Evolutionary conservation across 371 early-diverging fungal genomes (phyloP), one percentile per base, ranked within the genome.

Genomic region (Lichtheimia hyalospora): DNA sequence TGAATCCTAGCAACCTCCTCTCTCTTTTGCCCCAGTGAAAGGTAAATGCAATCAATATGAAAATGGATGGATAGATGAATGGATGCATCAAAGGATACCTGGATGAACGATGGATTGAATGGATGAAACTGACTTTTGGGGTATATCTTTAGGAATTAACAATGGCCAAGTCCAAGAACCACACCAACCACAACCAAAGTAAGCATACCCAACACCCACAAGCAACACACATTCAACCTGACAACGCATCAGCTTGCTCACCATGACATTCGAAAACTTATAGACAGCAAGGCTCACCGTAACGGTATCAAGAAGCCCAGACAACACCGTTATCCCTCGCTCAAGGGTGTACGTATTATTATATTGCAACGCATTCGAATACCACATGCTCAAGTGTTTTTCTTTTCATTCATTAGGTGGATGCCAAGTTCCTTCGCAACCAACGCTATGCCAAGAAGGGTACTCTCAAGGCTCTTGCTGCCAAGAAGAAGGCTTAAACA

Each of bases 341-440:
- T 88, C 70, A 93, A 92, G 88, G 96, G 97, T 79, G 97, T 90
- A 84, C 63, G 87, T 76, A 61, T 50, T 21, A n/a, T n/a, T n/a
- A n/a, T n/a, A n/a, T n/a, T n/a, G 2, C 5, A 7, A n/a, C 6
- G 44, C 44, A 44, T 24, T 15, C 25, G 54, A 25, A 40, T 46
- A n/a, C 46, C 5, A n/a, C n/a, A 18, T 46, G 46, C n/a, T 46
- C n/a, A 18, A 25, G 40, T 41, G n/a, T 61, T 52, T 20, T 18
- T 20, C 43, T 43, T 39, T 60, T 10, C 10, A 1, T 34, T 52
- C 40, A 52, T 0, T 70, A 86, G 86, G 85, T 95, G 61, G 94
- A 94, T 87, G 91, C 96, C 84, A 97, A 97, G 91, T 97, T 97
- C 92, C 74, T 94, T 75, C 93, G 97, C 75, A 98, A 98, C 94